Evolutionary conservation across 148 eudicot species (phyloP).

Genomic region (Amaranthus cruentus): DNA sequence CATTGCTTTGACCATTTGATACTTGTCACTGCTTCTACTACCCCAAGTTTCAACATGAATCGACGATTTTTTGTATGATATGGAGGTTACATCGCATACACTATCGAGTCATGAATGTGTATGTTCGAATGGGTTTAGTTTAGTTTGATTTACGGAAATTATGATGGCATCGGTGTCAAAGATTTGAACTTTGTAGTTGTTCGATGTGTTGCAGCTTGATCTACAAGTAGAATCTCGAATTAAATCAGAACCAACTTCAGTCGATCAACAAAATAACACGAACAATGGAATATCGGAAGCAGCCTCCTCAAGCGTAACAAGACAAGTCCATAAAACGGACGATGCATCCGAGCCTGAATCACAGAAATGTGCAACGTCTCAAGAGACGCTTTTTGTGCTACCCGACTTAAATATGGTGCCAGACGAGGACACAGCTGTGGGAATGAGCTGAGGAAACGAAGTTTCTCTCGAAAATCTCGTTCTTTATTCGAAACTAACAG

Average conservation of each 20-base stretch:
- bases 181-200: too few relatives aligned
- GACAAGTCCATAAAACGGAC: conserved; percentile 7
- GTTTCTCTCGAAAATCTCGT: not conserved
- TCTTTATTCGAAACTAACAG: conserved; percentile 8
- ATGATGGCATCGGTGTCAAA: too few relatives aligned
- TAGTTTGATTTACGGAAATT: too few relatives aligned
- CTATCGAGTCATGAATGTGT: too few relatives aligned
- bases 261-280: conserved; percentile 2
- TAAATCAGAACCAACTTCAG: conserved; percentile 11
- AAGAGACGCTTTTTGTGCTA: conserved; percentile 30
- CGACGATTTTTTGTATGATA: too few relatives aligned
- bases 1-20: too few relatives aligned
- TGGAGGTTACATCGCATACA: too few relatives aligned
- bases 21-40: too few relatives aligned
- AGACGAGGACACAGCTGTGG: conserved; percentile 29
- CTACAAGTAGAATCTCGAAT: conserved; percentile 25
- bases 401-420: conserved; percentile 66
- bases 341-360: conserved; percentile 5
- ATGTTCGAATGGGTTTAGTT: too few relatives aligned
- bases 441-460: conserved; percentile 15
- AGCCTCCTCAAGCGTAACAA: conserved; percentile 17
- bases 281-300: conserved; percentile 22
- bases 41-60: not conserved
- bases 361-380: conserved; percentile 13
- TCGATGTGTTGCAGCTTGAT: conserved; percentile 40